Evolutionary conservation across 306 rosid species (phyloP).

Genomic region (Cajanus cajan): DNA sequence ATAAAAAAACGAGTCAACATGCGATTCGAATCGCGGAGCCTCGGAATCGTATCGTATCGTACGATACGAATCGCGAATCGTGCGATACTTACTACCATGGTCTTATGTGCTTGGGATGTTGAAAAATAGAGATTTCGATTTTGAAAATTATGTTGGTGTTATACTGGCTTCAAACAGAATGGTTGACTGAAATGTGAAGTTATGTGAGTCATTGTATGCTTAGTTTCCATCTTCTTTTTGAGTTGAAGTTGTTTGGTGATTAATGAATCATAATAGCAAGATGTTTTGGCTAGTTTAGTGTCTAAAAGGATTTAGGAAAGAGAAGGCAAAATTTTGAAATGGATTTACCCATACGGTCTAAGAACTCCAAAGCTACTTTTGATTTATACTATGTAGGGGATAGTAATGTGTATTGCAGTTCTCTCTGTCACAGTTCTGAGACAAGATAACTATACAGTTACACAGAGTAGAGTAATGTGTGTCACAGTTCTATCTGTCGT

Average conservation of each 20-base stretch:
- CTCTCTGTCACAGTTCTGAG: background rate
- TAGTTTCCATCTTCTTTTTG: conserved; percentile 4
- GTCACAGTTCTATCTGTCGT: background rate
- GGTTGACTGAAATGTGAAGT: conserved; percentile 9
- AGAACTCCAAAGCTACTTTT: background rate
- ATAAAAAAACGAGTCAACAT: too few species aligned
- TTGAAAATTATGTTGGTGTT: conserved; percentile 6
- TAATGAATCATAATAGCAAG: conserved; percentile 10
- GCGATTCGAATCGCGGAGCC: too few species aligned
- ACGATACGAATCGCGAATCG: too few species aligned
- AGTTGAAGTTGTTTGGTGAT: conserved; percentile 9
- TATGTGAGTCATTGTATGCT: background rate
- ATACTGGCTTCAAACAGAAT: background rate
- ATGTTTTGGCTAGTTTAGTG: background rate
- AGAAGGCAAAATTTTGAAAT: background rate
- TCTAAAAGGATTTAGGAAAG: conserved; percentile 24
- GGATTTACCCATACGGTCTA: background rate
- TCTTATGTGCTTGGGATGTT: background rate
- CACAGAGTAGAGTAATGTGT: background rate
- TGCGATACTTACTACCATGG: too few species aligned
- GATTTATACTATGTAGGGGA: background rate
- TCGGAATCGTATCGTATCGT: too few species aligned
- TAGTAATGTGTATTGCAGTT: background rate
- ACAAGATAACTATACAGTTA: background rate
- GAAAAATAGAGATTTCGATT: background rate